Evolutionary conservation across 495 filamentous ascomycete species (phyloP).

Genomic region (Podospora anserina): DNA sequence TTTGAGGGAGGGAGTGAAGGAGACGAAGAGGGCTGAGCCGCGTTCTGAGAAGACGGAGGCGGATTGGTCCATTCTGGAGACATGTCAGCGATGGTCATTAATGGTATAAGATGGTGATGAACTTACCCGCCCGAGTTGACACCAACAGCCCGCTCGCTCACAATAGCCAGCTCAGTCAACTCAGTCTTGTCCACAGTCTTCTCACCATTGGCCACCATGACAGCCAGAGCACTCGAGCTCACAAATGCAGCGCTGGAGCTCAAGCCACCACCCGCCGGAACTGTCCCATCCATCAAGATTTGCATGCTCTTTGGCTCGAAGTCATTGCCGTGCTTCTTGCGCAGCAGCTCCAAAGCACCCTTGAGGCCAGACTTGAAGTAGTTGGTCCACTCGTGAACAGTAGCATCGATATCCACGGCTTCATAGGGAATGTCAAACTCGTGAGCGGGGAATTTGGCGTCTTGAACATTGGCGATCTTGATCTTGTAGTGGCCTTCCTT

Average conservation of each 20-base stretch:
- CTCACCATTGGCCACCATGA: conserved; percentile 82
- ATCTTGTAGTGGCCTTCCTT: conserved; percentile 39
- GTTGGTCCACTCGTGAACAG: conserved; percentile 90
- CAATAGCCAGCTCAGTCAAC: conserved; percentile 84
- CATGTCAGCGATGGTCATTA: not conserved
- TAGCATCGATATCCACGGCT: conserved; percentile 75
- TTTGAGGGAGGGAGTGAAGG: conserved; percentile 76
- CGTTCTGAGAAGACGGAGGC: conserved; percentile 87
- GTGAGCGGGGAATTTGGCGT: conserved; percentile 68
- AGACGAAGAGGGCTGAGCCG: conserved; percentile 84
- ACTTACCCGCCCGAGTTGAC: conserved; percentile 92
- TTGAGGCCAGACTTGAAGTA: conserved; percentile 93
- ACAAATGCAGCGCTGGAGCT: conserved; percentile 94
- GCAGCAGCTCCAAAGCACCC: conserved; percentile 76
- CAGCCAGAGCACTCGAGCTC: conserved; percentile 82
- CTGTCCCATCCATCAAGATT: conserved; percentile 84
- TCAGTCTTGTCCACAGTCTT: conserved; percentile 79
- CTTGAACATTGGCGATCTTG: conserved; percentile 72
- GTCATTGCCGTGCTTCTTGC: conserved; percentile 57
- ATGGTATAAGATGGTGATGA: not conserved
- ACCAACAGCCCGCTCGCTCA: conserved; percentile 89
- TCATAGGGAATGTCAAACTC: conserved; percentile 69
- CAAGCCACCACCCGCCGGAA: conserved; percentile 86
- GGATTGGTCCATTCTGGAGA: conserved; percentile 88
- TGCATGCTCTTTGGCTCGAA: conserved; percentile 76